Evolutionary conservation across 106 monocot species (phyloP), one percentile per base, ranked within the genome.

Genomic region (Vanilla planifolia): DNA sequence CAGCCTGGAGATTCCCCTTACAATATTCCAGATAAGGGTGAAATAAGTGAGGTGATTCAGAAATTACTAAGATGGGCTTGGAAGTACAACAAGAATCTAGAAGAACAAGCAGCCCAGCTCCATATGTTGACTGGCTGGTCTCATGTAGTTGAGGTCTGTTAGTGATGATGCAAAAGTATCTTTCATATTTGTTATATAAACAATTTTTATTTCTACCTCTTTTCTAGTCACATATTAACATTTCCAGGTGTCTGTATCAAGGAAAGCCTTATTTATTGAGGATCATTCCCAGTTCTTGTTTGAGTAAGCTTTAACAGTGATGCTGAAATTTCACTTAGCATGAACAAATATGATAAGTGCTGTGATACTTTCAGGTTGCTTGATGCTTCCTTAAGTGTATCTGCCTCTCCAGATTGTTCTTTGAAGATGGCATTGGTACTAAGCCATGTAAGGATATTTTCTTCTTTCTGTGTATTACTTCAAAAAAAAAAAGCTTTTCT

Each of bases 71-170:
- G 87, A 74, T 87, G 91, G 90, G 84, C 62, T 11, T 90, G 90
- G 90, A 84, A 74, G 68, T 81, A 84, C 70, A 96, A 91, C 61
- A 91, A 79, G 40, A 86, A 81, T 75, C 80, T 91, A 72, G 96
- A 96, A 88, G 96, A 96, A 63, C 86, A 96, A 62, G 87, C 87
- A 33, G 90, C 96, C 22, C 96, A 96, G 47, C 81, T 87, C 69
- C 96, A 96, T 77, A 81, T 96, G 90, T 67, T 96, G 61, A 78
- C 84, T 35, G 87, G 77, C 9, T 96, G 96, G 96, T 84, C 96
- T 61, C 91, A 96, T 58, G 51, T 96, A 74, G 81, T 84, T 24
- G 86, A 96, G 81, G 96, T 85, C 22, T 50, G 21, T 56, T 41
- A 37, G 59, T 62, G 22, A 34, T 32, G 61, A 44, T 53, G 19